phyloP scores from a whole-genome alignment of 306 rosid species.

The Pterocarpus macrocarpus region DNA sequence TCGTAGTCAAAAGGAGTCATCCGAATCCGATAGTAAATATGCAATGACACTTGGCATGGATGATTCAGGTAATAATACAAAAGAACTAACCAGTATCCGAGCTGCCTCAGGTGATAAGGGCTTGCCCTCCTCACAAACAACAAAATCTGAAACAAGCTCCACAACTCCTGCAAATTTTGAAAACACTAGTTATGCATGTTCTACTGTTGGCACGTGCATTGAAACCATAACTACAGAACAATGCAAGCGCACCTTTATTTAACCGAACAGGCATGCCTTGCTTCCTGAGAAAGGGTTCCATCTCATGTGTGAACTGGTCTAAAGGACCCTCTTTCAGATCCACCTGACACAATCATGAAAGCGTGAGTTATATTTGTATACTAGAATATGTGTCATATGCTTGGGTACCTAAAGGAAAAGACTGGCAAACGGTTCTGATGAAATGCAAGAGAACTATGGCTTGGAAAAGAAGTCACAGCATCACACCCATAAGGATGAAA shows the following conservation, averaged over 20 bases:
- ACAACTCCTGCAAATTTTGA: constrained; percentile 75
- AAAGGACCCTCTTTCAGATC: constrained; percentile 95
- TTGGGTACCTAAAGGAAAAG: neutral
- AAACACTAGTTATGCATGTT: neutral
- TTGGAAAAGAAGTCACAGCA: neutral
- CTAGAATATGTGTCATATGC: neutral
- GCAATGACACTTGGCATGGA: neutral
- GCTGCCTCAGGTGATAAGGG: constrained; percentile 93
- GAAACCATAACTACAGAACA: neutral
- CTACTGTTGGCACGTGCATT: neutral
- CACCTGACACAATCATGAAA: constrained; percentile 58
- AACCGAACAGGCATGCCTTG: constrained; percentile 98
- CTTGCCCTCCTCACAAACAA: constrained; percentile 93
- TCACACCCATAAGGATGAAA: neutral
- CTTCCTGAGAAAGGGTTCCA: constrained; percentile 96
- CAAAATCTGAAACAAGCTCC: constrained; percentile 86
- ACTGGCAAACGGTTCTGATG: neutral
- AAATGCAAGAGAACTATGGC: constrained; percentile 9
- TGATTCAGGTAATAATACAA: constrained; percentile 3
- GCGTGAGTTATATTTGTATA: neutral
- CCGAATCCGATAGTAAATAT: neutral
- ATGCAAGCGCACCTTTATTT: constrained; percentile 71
- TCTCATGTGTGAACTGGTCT: constrained; percentile 93
- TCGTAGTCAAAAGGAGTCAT: neutral
- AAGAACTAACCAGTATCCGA: constrained; percentile 73